Conservation (phyloP, 495 filamentous ascomycete species). For the Stereocaulon alpinum region DNA sequence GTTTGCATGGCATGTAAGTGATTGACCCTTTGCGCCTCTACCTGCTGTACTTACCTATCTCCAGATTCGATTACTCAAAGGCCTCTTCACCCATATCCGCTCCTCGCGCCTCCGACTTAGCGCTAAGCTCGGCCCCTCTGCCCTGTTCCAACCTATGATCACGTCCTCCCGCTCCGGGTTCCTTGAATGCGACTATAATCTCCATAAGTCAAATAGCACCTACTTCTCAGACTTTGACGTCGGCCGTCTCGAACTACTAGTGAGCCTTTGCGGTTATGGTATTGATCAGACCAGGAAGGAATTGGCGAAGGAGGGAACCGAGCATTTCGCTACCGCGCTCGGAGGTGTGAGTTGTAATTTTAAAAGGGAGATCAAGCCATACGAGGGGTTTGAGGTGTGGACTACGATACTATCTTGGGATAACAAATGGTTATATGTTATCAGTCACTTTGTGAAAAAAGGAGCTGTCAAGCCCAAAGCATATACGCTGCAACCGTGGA, state of each 20-base stretch:
- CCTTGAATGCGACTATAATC: slow-evolving; percentile 54
- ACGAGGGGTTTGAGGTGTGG: slow-evolving; percentile 56
- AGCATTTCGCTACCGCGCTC: slow-evolving; percentile 38
- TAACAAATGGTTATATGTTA: slow-evolving; percentile 71
- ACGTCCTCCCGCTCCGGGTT: slow-evolving; percentile 41
- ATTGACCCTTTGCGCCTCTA: slow-evolving; percentile 16
- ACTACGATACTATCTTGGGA: slow-evolving; percentile 64
- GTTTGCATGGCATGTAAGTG: slow-evolving; percentile 54
- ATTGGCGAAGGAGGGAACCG: slow-evolving; percentile 29
- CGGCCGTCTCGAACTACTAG: slow-evolving; percentile 52
- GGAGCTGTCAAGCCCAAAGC: slow-evolving; percentile 30
- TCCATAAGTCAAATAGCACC: slow-evolving; percentile 65
- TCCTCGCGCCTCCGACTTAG: slow-evolving; percentile 12
- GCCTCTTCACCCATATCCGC: slow-evolving; percentile 14
- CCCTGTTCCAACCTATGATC: slow-evolving; percentile 45
- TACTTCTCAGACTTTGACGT: slow-evolving; percentile 69
- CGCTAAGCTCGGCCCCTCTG: slow-evolving; percentile 7
- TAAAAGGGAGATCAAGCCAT: slow-evolving; percentile 57
- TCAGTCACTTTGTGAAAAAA: slow-evolving; percentile 59
- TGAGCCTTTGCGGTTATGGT: slow-evolving; percentile 47
- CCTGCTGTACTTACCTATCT: slow-evolving; percentile 22
- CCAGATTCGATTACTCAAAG: slow-evolving; percentile 17
- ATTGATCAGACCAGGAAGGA: slow-evolving; percentile 35
- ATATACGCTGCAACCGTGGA: slow-evolving; percentile 21
- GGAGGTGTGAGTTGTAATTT: slow-evolving; percentile 58